Evolutionary conservation across 1,139 yeast genomes (phyloP).

Genomic region (Geotrichum histeridarum): DNA sequence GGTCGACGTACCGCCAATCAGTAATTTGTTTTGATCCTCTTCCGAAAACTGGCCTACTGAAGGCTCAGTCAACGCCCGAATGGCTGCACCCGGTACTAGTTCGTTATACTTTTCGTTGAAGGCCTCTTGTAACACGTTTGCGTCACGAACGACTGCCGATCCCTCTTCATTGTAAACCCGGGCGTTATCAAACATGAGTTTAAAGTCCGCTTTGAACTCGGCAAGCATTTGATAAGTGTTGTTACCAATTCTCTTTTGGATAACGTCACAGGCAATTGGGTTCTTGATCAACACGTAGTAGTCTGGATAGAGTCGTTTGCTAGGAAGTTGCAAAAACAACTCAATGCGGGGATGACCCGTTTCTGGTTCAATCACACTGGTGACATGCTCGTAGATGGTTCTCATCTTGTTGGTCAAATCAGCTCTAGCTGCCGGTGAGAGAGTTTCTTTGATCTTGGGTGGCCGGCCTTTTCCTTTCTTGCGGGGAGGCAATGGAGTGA

Average conservation of each 20-base stretch:
- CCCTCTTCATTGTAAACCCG: conserved; percentile 87
- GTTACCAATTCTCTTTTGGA: conserved; percentile 41
- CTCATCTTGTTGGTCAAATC: conserved; percentile 27
- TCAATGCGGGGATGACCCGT: conserved; percentile 42
- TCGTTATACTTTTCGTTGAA: conserved; percentile 22
- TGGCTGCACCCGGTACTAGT: conserved; percentile 18
- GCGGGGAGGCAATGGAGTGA: conserved; percentile 25
- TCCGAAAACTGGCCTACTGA: background rate
- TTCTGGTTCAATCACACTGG: conserved; percentile 29
- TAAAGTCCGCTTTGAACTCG: conserved; percentile 66
- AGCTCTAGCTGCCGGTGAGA: conserved; percentile 34
- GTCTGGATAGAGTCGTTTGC: conserved; percentile 74
- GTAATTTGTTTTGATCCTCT: background rate
- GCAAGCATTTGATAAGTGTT: conserved; percentile 50
- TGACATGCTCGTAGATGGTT: conserved; percentile 26
- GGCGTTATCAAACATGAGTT: conserved; percentile 78
- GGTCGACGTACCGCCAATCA: background rate
- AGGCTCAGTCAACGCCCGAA: conserved; percentile 13
- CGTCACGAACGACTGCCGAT: conserved; percentile 74
- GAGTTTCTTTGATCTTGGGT: conserved; percentile 42
- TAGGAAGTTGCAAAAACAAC: conserved; percentile 63
- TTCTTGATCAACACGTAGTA: conserved; percentile 72
- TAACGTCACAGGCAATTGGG: conserved; percentile 72
- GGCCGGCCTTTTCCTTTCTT: conserved; percentile 38
- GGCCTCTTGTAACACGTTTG: conserved; percentile 54